Conservation (phyloP, 768 basidiomycete genomes). For the Baorangia bicolor region DNA sequence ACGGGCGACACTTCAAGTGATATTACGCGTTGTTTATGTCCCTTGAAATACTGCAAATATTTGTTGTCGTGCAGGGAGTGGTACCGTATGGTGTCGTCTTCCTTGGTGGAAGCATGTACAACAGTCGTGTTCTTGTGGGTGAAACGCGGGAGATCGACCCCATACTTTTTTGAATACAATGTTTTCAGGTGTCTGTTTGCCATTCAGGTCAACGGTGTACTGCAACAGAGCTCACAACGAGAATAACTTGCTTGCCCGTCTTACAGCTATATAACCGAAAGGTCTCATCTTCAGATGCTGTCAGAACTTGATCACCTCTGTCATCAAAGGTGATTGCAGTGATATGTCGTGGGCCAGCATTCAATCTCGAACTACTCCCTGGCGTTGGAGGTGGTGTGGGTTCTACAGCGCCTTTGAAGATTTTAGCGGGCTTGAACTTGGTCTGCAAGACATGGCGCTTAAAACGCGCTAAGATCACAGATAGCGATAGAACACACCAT, state of each 20-base stretch:
- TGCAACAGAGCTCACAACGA: conserved; percentile 14
- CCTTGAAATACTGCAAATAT: conserved; percentile 93
- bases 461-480: neutral
- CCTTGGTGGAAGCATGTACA: conserved; percentile 90
- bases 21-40: conserved; percentile 86
- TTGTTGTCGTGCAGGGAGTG: conserved; percentile 96
- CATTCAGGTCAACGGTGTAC: conserved; percentile 29
- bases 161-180: conserved; percentile 93
- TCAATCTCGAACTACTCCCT: conserved; percentile 35
- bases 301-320: conserved; percentile 81
- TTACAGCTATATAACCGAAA: conserved; percentile 88
- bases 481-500: conserved; percentile 42
- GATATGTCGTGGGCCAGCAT: conserved; percentile 64
- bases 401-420: conserved; percentile 80
- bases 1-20: conserved; percentile 90
- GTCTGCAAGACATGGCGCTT: conserved; percentile 39
- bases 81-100: conserved; percentile 92
- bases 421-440: conserved; percentile 84
- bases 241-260: conserved; percentile 84
- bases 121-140: conserved; percentile 88
- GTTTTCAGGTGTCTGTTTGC: conserved; percentile 65
- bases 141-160: conserved; percentile 90
- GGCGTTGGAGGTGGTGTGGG: conserved; percentile 48
- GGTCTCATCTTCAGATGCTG: conserved; percentile 88
- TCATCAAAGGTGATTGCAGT: conserved; percentile 92